phyloP scores from a whole-genome alignment of 192 early-diverging fungal genomes.

The Dispira simplex region DNA sequence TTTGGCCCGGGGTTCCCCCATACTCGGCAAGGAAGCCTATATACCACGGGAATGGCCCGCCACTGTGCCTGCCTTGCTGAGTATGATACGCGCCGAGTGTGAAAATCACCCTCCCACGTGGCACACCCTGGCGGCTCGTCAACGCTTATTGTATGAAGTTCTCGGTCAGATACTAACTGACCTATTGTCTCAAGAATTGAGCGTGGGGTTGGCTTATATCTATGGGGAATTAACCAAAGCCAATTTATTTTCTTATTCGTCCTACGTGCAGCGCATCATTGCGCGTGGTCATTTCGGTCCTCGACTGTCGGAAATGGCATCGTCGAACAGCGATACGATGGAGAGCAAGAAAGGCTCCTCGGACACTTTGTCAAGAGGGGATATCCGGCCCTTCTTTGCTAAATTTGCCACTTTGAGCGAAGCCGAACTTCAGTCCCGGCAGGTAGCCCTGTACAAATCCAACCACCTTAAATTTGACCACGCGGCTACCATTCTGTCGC shows the following conservation, averaged over 20 bases:
- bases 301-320: neutral
- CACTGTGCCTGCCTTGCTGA: too few relatives aligned
- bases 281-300: conserved; percentile 30
- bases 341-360: too few relatives aligned
- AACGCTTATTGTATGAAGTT: neutral
- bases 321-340: neutral
- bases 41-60: too few relatives aligned
- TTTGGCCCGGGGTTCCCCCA: too few relatives aligned
- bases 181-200: neutral
- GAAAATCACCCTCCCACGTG: neutral
- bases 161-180: neutral
- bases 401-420: conserved; percentile 6
- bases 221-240: conserved; percentile 35
- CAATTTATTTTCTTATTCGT: conserved; percentile 38
- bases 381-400: neutral
- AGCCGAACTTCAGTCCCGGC: conserved; percentile 9
- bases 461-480: conserved; percentile 12
- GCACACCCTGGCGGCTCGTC: neutral
- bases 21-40: too few relatives aligned
- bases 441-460: conserved; percentile 8
- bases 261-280: conserved; percentile 36
- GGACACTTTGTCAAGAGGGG: neutral
- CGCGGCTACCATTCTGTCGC: neutral
- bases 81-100: neutral
- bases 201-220: conserved; percentile 17